These are phyloP conservation scores for Schwanniomyces polymorphus DNA, from an alignment of 805 yeast genomes.

Conservation along the genomic window DNA sequence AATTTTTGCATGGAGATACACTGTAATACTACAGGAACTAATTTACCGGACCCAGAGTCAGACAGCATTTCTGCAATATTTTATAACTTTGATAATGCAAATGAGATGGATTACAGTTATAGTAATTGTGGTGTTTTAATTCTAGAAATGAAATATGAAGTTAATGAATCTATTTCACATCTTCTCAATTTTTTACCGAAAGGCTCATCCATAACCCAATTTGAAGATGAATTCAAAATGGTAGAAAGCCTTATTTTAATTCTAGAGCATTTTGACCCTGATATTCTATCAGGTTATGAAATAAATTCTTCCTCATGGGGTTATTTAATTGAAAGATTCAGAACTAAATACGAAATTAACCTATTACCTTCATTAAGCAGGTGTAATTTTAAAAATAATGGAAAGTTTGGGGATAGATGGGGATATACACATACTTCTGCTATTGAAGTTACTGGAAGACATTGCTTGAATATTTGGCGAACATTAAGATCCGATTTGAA, in stretches of 20 bases:
- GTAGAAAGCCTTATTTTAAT: slow-evolving; percentile 53
- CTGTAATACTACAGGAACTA: slow-evolving; percentile 49
- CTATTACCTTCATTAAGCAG: slow-evolving; percentile 63
- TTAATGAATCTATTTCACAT: neutral
- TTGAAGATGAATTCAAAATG: slow-evolving; percentile 58
- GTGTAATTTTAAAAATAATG: slow-evolving; percentile 46
- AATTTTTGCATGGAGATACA: slow-evolving; percentile 70
- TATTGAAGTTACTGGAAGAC: slow-evolving; percentile 73
- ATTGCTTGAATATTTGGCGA: slow-evolving; percentile 85
- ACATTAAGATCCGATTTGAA: slow-evolving; percentile 60
- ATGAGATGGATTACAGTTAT: slow-evolving; percentile 11
- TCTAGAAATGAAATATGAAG: slow-evolving; percentile 7
- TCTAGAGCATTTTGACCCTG: slow-evolving; percentile 76
- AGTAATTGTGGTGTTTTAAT: slow-evolving; percentile 17
- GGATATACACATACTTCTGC: slow-evolving; percentile 79
- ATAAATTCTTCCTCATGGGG: slow-evolving; percentile 87
- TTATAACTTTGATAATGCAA: slow-evolving; percentile 56
- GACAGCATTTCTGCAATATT: slow-evolving; percentile 63
- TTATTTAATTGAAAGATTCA: slow-evolving; percentile 68
- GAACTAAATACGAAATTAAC: slow-evolving; percentile 47
- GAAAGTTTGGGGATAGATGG: slow-evolving; percentile 69
- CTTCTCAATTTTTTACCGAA: slow-evolving; percentile 3
- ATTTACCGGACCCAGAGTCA: slow-evolving; percentile 60
- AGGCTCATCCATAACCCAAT: slow-evolving; percentile 17
- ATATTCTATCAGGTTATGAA: slow-evolving; percentile 84